A percentile compares a stretch with the other conserved stretches of the same genome.
These are phyloP conservation scores for Marasmius oreades DNA, from an alignment of 1,284 basidiomycete species.

Conservation along the genomic window DNA sequence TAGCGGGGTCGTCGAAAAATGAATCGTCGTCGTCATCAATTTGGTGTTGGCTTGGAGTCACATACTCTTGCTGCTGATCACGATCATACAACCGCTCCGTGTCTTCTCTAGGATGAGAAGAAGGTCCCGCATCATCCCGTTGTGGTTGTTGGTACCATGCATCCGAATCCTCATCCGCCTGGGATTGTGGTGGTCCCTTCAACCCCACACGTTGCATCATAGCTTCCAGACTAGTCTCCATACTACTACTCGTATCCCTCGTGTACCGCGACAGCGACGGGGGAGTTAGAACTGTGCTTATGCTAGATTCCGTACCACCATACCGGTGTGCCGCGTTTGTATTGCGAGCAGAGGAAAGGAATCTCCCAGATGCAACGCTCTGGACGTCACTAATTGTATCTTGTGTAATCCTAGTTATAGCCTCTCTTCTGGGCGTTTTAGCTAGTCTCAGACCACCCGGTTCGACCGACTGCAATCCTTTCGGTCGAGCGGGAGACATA, in stretches of 20 bases:
- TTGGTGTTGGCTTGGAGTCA: conserved; percentile 17
- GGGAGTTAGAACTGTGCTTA: conserved; percentile 62
- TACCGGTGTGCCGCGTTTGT: not conserved
- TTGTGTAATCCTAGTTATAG: conserved; percentile 61
- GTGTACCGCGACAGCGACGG: conserved; percentile 65
- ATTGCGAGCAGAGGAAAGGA: not conserved
- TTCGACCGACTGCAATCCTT: conserved; percentile 52
- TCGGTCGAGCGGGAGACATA: conserved; percentile 78
- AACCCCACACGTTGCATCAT: conserved; percentile 53
- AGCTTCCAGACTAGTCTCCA: conserved; percentile 42
- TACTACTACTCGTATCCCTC: conserved; percentile 37
- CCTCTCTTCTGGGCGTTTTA: conserved; percentile 58
- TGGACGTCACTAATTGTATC: conserved; percentile 56
- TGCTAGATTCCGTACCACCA: conserved; percentile 44
- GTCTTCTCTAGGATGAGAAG: not conserved
- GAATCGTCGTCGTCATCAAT: conserved; percentile 43
- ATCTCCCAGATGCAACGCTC: conserved; percentile 14
- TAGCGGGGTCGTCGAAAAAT: conserved; percentile 48
- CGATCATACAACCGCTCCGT: not conserved
- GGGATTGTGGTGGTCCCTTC: not conserved
- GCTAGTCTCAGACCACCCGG: conserved; percentile 53
- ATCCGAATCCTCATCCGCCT: not conserved
- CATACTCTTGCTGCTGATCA: not conserved
- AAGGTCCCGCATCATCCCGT: too few species aligned
- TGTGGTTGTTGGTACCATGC: not conserved